Evolutionary conservation across 2,329 filamentous ascomycete species (phyloP).

Genomic region (Cucurbitaria berberidis): DNA sequence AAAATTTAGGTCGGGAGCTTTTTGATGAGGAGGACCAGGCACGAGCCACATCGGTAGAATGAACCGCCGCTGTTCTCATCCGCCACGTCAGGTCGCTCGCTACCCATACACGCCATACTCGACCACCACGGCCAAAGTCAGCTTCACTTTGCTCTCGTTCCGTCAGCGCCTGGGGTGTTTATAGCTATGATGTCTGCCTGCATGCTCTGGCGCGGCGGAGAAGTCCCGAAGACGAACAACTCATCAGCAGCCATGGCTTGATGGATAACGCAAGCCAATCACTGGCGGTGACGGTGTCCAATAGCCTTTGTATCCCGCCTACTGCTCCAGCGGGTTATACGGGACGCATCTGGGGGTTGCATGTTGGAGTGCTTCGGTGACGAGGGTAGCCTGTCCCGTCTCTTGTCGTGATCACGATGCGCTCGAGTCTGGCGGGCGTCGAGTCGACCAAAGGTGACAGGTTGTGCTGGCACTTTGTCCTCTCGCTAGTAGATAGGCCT

Average conservation of each 20-base stretch:
- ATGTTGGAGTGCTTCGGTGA: too few species aligned
- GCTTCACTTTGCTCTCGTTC: slow-evolving; percentile 36
- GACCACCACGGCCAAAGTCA: too few species aligned
- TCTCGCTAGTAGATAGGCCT: too few species aligned
- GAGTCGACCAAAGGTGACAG: slow-evolving; percentile 25
- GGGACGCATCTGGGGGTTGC: slow-evolving; percentile 13
- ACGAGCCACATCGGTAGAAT: slow-evolving; percentile 30
- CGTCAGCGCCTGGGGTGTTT: background rate
- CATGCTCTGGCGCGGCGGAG: slow-evolving; percentile 26
- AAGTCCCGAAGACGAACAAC: slow-evolving; percentile 34
- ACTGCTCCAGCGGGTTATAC: slow-evolving; percentile 16
- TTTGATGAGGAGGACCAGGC: slow-evolving; percentile 24
- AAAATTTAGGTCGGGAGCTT: slow-evolving; percentile 35
- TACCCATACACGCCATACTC: background rate
- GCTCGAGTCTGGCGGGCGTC: slow-evolving; percentile 22
- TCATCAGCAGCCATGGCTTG: slow-evolving; percentile 38
- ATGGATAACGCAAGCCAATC: slow-evolving; percentile 27
- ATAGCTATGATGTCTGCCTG: slow-evolving; percentile 31
- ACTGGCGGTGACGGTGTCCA: slow-evolving; percentile 10
- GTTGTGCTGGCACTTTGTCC: slow-evolving; percentile 26
- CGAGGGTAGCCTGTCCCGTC: slow-evolving; percentile 8
- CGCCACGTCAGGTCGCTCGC: slow-evolving; percentile 17
- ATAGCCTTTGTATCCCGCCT: slow-evolving; percentile 7
- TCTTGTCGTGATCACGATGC: slow-evolving; percentile 20
- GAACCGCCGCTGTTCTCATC: slow-evolving; percentile 9